phyloP scores from a whole-genome alignment of 345 rosid genomes.

The Sisymbrium irio region DNA sequence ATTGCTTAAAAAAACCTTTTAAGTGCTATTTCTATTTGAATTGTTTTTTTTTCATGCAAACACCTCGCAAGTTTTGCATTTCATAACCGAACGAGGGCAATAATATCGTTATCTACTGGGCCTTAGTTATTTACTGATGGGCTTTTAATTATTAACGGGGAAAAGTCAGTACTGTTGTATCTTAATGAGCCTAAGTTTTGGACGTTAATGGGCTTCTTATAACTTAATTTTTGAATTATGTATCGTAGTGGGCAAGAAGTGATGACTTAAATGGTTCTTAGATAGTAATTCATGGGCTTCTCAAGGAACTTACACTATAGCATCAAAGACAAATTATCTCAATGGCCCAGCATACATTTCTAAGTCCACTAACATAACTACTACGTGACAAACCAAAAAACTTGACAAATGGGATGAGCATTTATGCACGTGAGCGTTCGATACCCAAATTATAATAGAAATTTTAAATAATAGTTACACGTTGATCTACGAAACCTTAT shows the following conservation, averaged over 20 bases:
- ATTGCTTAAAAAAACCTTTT: not conserved
- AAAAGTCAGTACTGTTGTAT: not conserved
- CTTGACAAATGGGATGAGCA: not conserved
- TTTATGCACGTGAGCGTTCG: constrained; percentile 28
- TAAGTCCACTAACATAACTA: not conserved
- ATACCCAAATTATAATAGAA: not conserved
- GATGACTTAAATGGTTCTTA: not conserved
- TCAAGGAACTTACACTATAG: not conserved
- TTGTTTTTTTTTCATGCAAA: not conserved
- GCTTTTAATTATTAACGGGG: not conserved
- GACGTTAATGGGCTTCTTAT: not conserved
- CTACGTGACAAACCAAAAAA: not conserved
- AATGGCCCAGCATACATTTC: not conserved
- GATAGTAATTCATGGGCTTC: constrained; percentile 3
- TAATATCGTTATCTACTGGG: not conserved
- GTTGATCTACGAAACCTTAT: constrained; percentile 24
- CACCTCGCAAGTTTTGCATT: not conserved
- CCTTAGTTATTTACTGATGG: not conserved
- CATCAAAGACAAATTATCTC: not conserved
- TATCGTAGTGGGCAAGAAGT: not conserved
- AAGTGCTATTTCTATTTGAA: not conserved
- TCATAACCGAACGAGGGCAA: not conserved
- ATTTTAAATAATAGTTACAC: not conserved
- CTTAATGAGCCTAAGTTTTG: not conserved
- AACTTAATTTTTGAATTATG: not conserved